Conservation (phyloP, 176 grass and related monocot genomes). For the Melocanna baccifera region DNA sequence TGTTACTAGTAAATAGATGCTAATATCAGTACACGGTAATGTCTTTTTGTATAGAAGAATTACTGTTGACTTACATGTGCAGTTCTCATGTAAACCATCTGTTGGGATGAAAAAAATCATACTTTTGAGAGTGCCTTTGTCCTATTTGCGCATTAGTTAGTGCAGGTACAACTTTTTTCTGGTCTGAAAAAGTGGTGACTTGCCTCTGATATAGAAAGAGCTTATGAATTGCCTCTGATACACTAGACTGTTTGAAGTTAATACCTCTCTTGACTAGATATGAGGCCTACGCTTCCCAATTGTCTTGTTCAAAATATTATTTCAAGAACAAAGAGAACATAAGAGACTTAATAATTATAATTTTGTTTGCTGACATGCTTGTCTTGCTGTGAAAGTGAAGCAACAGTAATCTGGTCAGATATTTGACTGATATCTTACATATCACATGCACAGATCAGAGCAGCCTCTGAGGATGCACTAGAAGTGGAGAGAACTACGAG, state of each 20-base stretch:
- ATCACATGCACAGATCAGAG: conserved; percentile 54
- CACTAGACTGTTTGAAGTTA: conserved; percentile 1
- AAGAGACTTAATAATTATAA: conserved; percentile 3
- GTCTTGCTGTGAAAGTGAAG: neutral
- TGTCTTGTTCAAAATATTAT: neutral
- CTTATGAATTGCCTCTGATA: neutral
- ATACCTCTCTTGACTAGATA: neutral
- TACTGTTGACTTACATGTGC: neutral
- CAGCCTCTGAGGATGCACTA: conserved; percentile 62
- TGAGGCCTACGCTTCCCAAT: neutral
- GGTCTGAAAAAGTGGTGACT: neutral
- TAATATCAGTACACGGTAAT: neutral
- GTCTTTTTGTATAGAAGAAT: neutral
- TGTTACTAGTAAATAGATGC: neutral
- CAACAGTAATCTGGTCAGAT: neutral
- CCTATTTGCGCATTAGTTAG: neutral
- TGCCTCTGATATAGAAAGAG: neutral
- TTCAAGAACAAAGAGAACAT: neutral
- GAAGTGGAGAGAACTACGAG: conserved; percentile 75
- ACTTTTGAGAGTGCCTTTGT: neutral
- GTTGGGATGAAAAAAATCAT: neutral
- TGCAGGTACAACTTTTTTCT: neutral
- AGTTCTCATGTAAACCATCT: neutral
- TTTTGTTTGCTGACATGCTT: conserved; percentile 13
- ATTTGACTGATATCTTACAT: conserved; percentile 26